Evolutionary conservation across 306 rosid genomes (phyloP), one percentile per base, ranked within the genome.

Genomic region (Trifolium dubium): DNA sequence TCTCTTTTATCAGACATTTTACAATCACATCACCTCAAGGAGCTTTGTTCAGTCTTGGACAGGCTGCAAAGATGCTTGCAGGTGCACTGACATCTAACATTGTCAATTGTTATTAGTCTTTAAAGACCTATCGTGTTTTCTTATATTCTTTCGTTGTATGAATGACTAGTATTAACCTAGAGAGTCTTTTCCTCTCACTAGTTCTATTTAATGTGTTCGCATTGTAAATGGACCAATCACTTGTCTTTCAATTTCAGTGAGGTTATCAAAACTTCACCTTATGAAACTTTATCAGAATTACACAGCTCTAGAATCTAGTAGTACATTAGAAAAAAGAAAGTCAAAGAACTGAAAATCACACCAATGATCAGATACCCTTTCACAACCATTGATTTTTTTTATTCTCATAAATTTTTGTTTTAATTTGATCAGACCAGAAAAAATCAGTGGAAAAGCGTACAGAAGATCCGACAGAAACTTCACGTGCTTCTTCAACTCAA

Each of bases 1-100:
- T 95, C 99, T 85, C 92, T 90, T 55, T 82, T 92, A 82, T 96
- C 99, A 76, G 99, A 90, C 88, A 86, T 95, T 83, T 88, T 95
- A 82, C 97, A 92, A 78, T 88, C 98, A 55, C 97, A 90, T 60
- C 92, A 92, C 86, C 83, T 90, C 76, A 95, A 88, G 84, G 99
- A 92, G 85, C 93, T 92, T 69, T 95, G 98, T 82, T 95, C 98
- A 32, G 93, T 87, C 80, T 83, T 92, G 85, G 90, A 78, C 97
- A 88, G 85, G 88, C 93, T 60, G 93, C 96, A 56, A 92, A 86
- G 82, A 84, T 92, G 79, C 66, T 84, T 73, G 83, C 91, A 86
- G 99, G 98, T 95, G 81, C 61, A 37, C 72, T 44, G 46, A 59
- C 76, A 76, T 79, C 69, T n/a, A 62, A 43, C 58, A 40, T 19